Evolutionary conservation across 2,329 filamentous ascomycete genomes (phyloP).

Genomic region (Diaporthe helianthi): DNA sequence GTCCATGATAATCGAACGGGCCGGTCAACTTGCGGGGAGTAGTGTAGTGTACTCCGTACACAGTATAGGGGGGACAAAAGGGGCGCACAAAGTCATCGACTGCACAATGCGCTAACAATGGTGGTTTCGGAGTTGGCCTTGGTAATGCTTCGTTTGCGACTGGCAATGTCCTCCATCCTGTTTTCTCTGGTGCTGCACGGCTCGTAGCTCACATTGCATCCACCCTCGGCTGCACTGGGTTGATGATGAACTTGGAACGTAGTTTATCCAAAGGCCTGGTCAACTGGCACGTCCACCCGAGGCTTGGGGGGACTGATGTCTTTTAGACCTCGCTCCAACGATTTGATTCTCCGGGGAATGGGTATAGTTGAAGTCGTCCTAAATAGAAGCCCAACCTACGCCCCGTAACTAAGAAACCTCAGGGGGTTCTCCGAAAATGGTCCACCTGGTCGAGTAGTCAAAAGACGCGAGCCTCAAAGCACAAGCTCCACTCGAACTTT

Average conservation of each 20-base stretch:
- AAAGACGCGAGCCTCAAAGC: not conserved
- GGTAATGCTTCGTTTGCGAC: not conserved
- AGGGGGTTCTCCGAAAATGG: not conserved
- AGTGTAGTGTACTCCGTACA: no score
- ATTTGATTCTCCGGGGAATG: not conserved
- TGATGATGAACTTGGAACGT: no score
- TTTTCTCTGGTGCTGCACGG: not conserved
- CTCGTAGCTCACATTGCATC: not conserved
- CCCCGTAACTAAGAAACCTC: not conserved
- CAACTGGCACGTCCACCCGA: not conserved
- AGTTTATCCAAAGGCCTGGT: not conserved
- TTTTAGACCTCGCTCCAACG: not conserved
- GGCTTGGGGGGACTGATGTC: not conserved
- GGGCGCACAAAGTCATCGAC: not conserved
- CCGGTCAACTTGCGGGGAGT: not conserved
- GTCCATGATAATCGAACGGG: constrained; percentile 12
- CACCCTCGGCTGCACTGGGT: not conserved
- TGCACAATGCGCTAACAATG: not conserved
- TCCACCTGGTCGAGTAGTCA: not conserved
- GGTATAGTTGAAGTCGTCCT: constrained; percentile 14
- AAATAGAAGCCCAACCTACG: constrained; percentile 3
- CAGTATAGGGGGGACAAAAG: not conserved
- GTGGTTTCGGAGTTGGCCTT: constrained; percentile 3
- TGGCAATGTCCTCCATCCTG: not conserved
- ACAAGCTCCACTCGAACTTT: constrained; percentile 19